These are phyloP conservation scores for Candida taoyuanica DNA, from an alignment of 805 yeast species.

Conservation along the genomic window DNA sequence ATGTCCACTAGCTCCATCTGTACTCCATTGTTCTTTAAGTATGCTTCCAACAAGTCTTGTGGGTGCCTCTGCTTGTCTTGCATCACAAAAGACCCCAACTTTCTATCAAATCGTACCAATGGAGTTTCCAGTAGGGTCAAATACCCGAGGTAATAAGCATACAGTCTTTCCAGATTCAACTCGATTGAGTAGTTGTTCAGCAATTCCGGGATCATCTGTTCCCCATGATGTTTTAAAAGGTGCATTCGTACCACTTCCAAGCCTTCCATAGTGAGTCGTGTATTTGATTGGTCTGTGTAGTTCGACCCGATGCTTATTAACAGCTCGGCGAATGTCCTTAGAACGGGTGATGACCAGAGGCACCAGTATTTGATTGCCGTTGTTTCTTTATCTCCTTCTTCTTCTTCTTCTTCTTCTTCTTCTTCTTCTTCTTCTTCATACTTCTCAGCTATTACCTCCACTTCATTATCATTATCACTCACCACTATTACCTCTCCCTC, in stretches of 20 bases:
- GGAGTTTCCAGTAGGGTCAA: constrained; percentile 5
- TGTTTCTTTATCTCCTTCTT: background rate
- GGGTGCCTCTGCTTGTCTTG: background rate
- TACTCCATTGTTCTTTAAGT: constrained; percentile 1
- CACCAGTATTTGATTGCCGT: background rate
- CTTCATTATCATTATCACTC: too few species aligned
- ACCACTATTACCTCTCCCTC: too few species aligned
- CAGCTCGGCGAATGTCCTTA: constrained; percentile 4
- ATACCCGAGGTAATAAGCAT: constrained; percentile 4
- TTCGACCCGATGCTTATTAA: constrained; percentile 9
- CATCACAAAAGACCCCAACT: background rate
- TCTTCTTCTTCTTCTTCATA: background rate
- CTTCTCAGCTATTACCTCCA: too few species aligned
- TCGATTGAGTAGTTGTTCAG: background rate
- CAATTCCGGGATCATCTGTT: background rate
- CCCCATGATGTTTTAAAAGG: constrained; percentile 2
- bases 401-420: background rate
- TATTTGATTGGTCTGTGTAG: constrained; percentile 1
- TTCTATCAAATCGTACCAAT: constrained; percentile 1
- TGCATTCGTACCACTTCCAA: constrained; percentile 1
- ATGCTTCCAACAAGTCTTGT: background rate
- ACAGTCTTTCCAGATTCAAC: constrained; percentile 2
- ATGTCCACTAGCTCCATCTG: background rate
- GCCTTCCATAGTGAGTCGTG: constrained; percentile 1
- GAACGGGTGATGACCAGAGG: constrained; percentile 5